Conservation (phyloP, 495 filamentous ascomycete species). For the Aspergillus nidulans region DNA sequence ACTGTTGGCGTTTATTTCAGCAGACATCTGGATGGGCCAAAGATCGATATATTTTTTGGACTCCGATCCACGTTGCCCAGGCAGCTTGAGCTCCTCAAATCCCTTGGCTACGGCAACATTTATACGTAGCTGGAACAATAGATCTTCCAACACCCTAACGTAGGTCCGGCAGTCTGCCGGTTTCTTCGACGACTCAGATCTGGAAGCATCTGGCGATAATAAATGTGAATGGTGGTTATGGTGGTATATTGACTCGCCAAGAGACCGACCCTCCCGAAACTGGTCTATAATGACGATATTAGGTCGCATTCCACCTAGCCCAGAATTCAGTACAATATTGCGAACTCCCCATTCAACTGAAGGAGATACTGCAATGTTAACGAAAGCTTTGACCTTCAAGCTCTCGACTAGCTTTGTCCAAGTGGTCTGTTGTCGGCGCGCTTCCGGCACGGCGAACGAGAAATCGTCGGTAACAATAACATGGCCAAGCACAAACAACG, state of each 20-base stretch:
- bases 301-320: conserved; percentile 84
- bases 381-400: conserved; percentile 85
- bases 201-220: conserved; percentile 9
- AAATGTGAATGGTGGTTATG: conserved; percentile 23
- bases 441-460: conserved; percentile 69
- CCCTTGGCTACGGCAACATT: conserved; percentile 86
- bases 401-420: conserved; percentile 86
- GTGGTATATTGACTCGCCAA: conserved; percentile 42
- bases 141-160: conserved; percentile 78
- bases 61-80: conserved; percentile 49
- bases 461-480: conserved; percentile 85
- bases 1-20: conserved; percentile 64
- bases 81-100: conserved; percentile 71
- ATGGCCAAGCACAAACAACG: conserved; percentile 79
- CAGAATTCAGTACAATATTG: conserved; percentile 76
- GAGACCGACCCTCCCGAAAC: conserved; percentile 50
- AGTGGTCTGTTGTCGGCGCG: conserved; percentile 69
- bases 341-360: conserved; percentile 80
- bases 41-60: conserved; percentile 80
- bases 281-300: conserved; percentile 84
- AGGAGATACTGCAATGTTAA: conserved; percentile 78
- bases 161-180: conserved; percentile 66
- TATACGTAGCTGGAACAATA: conserved; percentile 70
- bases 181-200: conserved; percentile 41
- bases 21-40: conserved; percentile 84